Conservation (phyloP, 1,284 basidiomycete species). For the Sutorius eximius region DNA sequence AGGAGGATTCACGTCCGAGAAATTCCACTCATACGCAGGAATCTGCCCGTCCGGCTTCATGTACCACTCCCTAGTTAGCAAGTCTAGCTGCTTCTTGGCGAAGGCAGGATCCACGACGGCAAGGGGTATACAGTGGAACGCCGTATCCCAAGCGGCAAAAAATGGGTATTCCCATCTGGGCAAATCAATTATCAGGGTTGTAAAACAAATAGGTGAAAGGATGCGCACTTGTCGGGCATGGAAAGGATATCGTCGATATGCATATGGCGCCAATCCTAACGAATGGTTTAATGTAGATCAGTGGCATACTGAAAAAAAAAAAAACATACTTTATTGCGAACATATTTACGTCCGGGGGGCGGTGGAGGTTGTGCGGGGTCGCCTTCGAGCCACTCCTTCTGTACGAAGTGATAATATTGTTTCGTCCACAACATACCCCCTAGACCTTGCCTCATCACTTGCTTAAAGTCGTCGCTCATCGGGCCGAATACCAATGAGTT, state of each 20-base stretch:
- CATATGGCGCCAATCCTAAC: slow-evolving; percentile 90
- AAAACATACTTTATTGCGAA: slow-evolving; percentile 73
- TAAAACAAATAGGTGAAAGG: background rate
- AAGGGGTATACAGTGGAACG: slow-evolving; percentile 97
- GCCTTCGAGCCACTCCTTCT: slow-evolving; percentile 94
- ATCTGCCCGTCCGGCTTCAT: slow-evolving; percentile 98
- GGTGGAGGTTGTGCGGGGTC: slow-evolving; percentile 95
- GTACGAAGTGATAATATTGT: slow-evolving; percentile 95
- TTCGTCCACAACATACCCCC: slow-evolving; percentile 99
- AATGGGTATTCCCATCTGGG: slow-evolving; percentile 94
- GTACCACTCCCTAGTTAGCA: slow-evolving; percentile 98
- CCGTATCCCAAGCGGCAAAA: slow-evolving; percentile 94
- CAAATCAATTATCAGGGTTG: slow-evolving; percentile 1
- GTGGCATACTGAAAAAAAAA: background rate
- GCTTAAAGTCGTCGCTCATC: slow-evolving; percentile 89
- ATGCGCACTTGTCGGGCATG: slow-evolving; percentile 91
- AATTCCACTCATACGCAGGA: slow-evolving; percentile 99
- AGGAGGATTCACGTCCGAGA: slow-evolving; percentile 94
- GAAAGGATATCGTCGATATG: slow-evolving; percentile 95
- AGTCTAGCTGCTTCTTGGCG: slow-evolving; percentile 95
- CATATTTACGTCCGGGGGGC: slow-evolving; percentile 83
- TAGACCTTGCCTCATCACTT: slow-evolving; percentile 97
- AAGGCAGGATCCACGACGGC: slow-evolving; percentile 94
- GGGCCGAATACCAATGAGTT: slow-evolving; percentile 74
- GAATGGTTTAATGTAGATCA: slow-evolving; percentile 1